A percentile compares a stretch with the other conserved stretches of the same genome.
These are phyloP conservation scores for Clarireedia homoeocarpa DNA, from an alignment of 2,329 filamentous ascomycete genomes.

Conservation along the genomic window DNA sequence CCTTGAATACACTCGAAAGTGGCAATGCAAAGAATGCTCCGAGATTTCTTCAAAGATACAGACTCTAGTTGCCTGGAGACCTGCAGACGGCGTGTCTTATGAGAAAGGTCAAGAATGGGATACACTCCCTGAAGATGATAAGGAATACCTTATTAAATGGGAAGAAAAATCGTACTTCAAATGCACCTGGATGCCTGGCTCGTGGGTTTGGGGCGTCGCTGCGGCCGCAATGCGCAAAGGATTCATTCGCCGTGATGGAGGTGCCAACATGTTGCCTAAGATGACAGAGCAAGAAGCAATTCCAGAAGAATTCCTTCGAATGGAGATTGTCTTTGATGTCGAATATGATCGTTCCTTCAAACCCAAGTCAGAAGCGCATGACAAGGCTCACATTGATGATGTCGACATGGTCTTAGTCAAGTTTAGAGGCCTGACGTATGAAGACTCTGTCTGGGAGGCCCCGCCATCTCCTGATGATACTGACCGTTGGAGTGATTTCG, in stretches of 20 bases:
- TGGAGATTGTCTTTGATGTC: conserved; percentile 85
- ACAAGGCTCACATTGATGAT: conserved; percentile 62
- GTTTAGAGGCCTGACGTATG: conserved; percentile 85
- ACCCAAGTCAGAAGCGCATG: conserved; percentile 56
- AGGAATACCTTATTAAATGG: conserved; percentile 92
- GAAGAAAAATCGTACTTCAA: conserved; percentile 71
- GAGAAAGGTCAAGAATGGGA: conserved; percentile 43
- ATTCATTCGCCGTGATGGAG: conserved; percentile 64
- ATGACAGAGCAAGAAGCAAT: conserved; percentile 72
- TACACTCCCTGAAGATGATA: conserved; percentile 63
- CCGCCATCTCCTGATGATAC: conserved; percentile 58
- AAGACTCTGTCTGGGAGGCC: conserved; percentile 83
- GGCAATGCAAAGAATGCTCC: conserved; percentile 74
- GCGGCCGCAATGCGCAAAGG: conserved; percentile 57
- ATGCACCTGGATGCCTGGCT: conserved; percentile 78
- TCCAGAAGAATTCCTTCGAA: conserved; percentile 74
- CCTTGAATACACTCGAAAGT: conserved; percentile 64
- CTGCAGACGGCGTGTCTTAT: conserved; percentile 50
- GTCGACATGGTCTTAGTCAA: conserved; percentile 76
- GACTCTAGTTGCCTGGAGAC: conserved; percentile 83
- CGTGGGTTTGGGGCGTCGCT: conserved; percentile 76
- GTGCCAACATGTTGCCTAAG: conserved; percentile 53
- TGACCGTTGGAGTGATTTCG: conserved; percentile 71
- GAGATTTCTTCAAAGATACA: conserved; percentile 60
- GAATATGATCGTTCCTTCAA: conserved; percentile 50